Conservation (phyloP, 2,329 filamentous ascomycete genomes). For the Lasiodiplodia hormozganensis region DNA sequence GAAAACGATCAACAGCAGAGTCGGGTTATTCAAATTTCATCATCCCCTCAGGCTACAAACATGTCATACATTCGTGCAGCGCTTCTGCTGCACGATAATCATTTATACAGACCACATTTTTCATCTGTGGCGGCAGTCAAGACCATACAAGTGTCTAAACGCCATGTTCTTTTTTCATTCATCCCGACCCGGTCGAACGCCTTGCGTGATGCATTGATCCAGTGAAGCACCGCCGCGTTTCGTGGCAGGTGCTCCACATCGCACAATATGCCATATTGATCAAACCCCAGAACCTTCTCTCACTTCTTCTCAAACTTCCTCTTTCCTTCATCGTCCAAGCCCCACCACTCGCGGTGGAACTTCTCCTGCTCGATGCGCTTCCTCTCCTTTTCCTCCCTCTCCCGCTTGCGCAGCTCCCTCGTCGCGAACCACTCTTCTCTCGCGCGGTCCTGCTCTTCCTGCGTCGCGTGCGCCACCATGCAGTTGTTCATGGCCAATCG, state of each 20-base stretch:
- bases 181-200: slow-evolving; percentile 14
- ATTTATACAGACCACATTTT: slow-evolving; percentile 15
- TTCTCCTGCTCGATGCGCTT: slow-evolving; percentile 52
- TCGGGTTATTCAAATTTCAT: slow-evolving; percentile 1
- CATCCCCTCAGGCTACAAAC: slow-evolving; percentile 7
- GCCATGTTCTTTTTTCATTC: slow-evolving; percentile 10
- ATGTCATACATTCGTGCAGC: slow-evolving; percentile 5
- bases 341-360: slow-evolving; percentile 61
- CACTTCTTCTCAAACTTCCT: slow-evolving; percentile 28
- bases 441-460: slow-evolving; percentile 83
- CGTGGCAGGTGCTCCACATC: not conserved
- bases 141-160: slow-evolving; percentile 12
- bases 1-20: not conserved
- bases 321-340: slow-evolving; percentile 48
- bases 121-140: not conserved
- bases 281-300: not conserved
- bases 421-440: slow-evolving; percentile 91
- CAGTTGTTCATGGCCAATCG: slow-evolving; percentile 91
- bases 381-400: slow-evolving; percentile 65
- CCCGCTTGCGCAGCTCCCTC: slow-evolving; percentile 72
- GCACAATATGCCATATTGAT: not conserved
- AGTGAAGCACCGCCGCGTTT: not conserved
- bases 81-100: not conserved
- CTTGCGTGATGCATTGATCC: slow-evolving; percentile 4
- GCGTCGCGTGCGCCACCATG: slow-evolving; percentile 87